Base-by-base conservation (phyloP, 352 stramenopile genomes). In the Phytophthora europaea region DNA sequence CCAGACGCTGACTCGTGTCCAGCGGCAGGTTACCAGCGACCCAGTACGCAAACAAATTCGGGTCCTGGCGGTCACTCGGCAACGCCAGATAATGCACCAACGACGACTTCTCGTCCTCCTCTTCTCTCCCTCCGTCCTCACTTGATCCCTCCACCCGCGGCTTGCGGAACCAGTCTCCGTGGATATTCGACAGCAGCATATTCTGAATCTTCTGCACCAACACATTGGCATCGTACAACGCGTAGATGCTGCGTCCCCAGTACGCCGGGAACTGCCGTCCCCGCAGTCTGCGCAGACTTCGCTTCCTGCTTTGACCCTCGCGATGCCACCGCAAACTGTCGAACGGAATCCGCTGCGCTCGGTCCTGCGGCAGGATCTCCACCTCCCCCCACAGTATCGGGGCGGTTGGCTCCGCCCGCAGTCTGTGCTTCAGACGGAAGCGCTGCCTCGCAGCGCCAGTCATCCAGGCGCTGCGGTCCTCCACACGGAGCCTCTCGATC, bases 21-120 rank as follows among this genome's bases (percentile, higher is more conserved):
- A 94, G 56, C 36, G 88, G 86, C 50, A 96, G 66, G 47, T 94
- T 94, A 1, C 76, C 73, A 43, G 87, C 87, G 7, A 96, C 79
- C 90, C 90, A 96, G 55, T 92, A 93, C 5, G 88, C 87, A 33
- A 95, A 96, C 28, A 82, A 73, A 31, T 87, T 89, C 15, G 88
- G 83, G 57, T 95, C 88, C 36, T 83, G 77, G 36, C 73, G 73
- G 22, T 88, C 74, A 52, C 81, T 84, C 8, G 78, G 64, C 51
- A 81, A 43, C 31, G 71, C 64, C 51, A 88, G 66, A 26, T 77
- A 86, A 57, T 78, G 66, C 52, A 59, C 66, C 43, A 82, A 60
- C 15, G 54, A 69, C 40, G 63, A 22, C 8, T 74, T 75, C 23
- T 69, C 70, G 45, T 75, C 64, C 5, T 61, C 40, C 8, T 69